Base-by-base conservation (phyloP, 495 filamentous ascomycete genomes). In the Penicillium tannophilum region DNA sequence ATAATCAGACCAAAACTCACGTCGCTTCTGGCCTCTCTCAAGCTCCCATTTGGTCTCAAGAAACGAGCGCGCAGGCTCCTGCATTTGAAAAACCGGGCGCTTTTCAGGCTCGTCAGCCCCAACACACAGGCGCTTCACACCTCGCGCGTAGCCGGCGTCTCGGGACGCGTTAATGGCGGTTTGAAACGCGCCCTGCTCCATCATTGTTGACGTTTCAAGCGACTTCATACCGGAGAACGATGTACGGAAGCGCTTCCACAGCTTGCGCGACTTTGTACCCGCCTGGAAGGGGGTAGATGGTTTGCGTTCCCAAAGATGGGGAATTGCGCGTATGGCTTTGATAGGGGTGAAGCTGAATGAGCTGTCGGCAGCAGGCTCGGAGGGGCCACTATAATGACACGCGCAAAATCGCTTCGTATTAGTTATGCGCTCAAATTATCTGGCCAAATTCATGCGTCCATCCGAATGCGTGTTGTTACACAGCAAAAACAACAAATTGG, bases 231-330 rank as follows among this genome's bases (percentile, higher is more conserved):
- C 73, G 60, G 72, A 69, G 52, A 79, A 77, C 7, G 74, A 75
- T 4, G 71, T 61, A 17, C 69, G 71, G 59, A 76, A 74, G 45
- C 81, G 76, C 60, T 84, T 84, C 81, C 81, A 84, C 47, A 84
- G 62, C 50, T 82, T 83, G 33, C 74, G 76, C 6, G 78, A 71
- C 49, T 75, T 76, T 26, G 72, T 65, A 20, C 72, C 77, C 26
- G 70, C 59, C 47, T 69, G 63, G 52, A 78, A 81, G 56, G 77
- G 81, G 60, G 68, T 87, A 69, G 75, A 82, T 64, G 80, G 84
- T 76, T 70, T 82, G 75, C 70, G 77, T 73, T 74, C 86, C 82
- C 71, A 78, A 72, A 74, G 69, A 72, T 64, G 84, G 58, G 68
- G 79, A 42, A 56, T 67, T 60, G 55, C 68, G 72, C 56, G 58